Evolutionary conservation across 2,329 filamentous ascomycete species (phyloP), one percentile per base, ranked within the genome.

Genomic region (Aureobasidium sp.): DNA sequence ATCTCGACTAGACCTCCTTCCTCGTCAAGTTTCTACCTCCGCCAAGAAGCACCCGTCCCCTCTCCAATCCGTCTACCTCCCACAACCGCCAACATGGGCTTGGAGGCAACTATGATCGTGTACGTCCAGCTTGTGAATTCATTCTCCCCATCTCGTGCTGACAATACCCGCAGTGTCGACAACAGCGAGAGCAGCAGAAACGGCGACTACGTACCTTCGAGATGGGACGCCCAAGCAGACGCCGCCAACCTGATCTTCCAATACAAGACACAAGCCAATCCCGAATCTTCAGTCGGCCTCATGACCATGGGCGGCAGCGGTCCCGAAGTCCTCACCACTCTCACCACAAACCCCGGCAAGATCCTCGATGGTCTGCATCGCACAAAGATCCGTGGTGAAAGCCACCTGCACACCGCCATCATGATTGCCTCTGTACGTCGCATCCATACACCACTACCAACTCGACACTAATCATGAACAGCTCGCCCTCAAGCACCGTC

Each of bases 41-140:
- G 24, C 57, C 5, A 33, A n/a, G 22, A 60, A 40, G 57, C 57
- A 42, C 35, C 33, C 5, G 12, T 22, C 17, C 31, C 24, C 17
- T 24, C 12, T 35, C 14, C 45, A 8, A 4, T 22, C 9, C 45
- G 6, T 22, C 27, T 12, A 47, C 24, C 31, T 17, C 15, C 15
- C 48, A 62, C 56, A 66, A 70, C 76, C 76, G 78, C 76, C 85
- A 92, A 82, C 73, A 99, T 99, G 94, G 90, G 88, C 78, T 87
- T 99, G 78, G 94, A 99, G 86, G 95, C 94, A 80, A 95, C 96
- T 66, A 97, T 99, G 92, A 90, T 99, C 77, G 87, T 97, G 83
- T 81, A 73, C 27, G 75, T 66, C 54, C 45, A 61, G 31, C 60
- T 61, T 65, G 58, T 60, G 49, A 48, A 54, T 3, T 14, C 62